Evolutionary conservation across 2,329 filamentous ascomycete species (phyloP), one percentile per base, ranked within the genome.

Genomic region (Diaporthe sp.): DNA sequence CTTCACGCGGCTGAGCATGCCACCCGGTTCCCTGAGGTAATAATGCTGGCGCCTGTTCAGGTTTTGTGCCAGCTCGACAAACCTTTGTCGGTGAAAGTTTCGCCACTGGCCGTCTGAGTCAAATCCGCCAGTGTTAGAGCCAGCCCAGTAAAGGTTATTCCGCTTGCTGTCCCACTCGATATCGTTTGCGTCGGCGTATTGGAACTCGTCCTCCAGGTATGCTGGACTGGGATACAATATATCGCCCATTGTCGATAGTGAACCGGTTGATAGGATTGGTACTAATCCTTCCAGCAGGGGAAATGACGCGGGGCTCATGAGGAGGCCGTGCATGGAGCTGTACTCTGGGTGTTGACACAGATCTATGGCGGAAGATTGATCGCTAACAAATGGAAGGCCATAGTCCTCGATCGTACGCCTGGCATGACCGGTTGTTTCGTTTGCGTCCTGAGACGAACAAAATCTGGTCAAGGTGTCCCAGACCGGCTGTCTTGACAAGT

Each of bases 261-360:
- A 65, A 3, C 69, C 70, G 4, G 53, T 70, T 19, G 72, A 73
- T 10, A 73, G 53, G 7, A 73, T 35, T 7, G 72, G 72, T 0
- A 63, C 53, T 17, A 61, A 25, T 7, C 63, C 55, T 63, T 70
- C 53, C 17, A 73, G 10, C 6, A 70, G 55, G 0, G 76, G 78
- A 27, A 88, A 83, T 0, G 86, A 85, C 1, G 83, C 79, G 0
- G 88, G 88, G 7, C 82, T 83, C 8, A 83, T 80, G 35, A 87
- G 79, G 10, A 89, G 79, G 10, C 87, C 88, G 73, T 90, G 86
- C 73, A 82, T 79, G 17, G 76, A 50, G 6, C 77, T 77, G 75
- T 87, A 87, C 35, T 88, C 84, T 0, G 84, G 81, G 59, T 89
- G 84, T 0, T 77, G 76, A 50, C 88, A 90, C 1, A 89, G 72